phyloP scores from a whole-genome alignment of 139 green algal genomes.

The Asterochloris sp. region DNA sequence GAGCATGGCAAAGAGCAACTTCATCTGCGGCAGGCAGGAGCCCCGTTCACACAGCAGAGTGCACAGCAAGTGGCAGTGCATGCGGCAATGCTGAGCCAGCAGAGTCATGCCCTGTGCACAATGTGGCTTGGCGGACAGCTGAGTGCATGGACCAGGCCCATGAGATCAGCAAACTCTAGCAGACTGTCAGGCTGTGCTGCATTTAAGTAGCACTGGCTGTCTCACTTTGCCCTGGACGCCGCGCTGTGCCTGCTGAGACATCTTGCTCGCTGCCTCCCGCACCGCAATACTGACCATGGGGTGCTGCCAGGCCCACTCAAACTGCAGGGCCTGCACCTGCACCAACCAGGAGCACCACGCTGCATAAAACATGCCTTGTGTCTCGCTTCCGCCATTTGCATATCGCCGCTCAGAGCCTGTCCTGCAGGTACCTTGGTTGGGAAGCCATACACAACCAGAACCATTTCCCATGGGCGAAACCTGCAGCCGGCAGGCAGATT shows the following conservation, averaged over 20 bases:
- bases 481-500: conserved; percentile 29
- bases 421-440: conserved; percentile 53
- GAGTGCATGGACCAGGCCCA: too few species aligned
- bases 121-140: too few species aligned
- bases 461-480: conserved; percentile 89
- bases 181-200: not conserved
- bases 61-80: too few species aligned
- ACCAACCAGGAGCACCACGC: not conserved
- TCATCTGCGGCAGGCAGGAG: conserved; percentile 37
- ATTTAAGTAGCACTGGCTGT: not conserved
- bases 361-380: too few species aligned
- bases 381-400: too few species aligned
- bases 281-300: conserved; percentile 58
- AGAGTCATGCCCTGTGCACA: not conserved
- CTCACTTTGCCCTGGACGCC: conserved; percentile 72
- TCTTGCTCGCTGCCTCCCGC: conserved; percentile 24
- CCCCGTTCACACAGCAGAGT: too few species aligned
- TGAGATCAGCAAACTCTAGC: too few species aligned
- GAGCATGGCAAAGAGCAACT: conserved; percentile 78
- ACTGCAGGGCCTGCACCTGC: conserved; percentile 85
- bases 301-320: conserved; percentile 98
- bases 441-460: conserved; percentile 88
- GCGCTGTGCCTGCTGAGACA: conserved; percentile 33
- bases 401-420: not conserved
- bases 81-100: not conserved